Percentiles rank a stretch among this genome's conserved stretches.
phyloP scores from a whole-genome alignment of 2,329 filamentous ascomycete species.

The Tympanopsis confertula region DNA sequence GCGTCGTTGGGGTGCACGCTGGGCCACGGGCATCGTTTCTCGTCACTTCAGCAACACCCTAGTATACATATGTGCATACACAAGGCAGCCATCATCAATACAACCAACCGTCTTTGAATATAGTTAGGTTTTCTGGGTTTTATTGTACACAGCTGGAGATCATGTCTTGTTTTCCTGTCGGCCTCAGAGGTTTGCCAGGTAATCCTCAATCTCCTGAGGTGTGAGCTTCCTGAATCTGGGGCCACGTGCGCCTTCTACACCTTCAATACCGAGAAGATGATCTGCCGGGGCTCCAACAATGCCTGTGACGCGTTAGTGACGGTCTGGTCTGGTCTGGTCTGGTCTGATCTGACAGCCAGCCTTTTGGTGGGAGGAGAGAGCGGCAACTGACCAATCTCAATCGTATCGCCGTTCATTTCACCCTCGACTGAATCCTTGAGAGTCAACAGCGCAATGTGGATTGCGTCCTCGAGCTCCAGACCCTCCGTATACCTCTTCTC shows the following conservation, averaged over 20 bases:
- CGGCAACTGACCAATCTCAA: constrained; percentile 74
- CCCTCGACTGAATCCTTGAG: constrained; percentile 99
- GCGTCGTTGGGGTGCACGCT: constrained; percentile 13
- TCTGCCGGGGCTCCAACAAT: constrained; percentile 93
- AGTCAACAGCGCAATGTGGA: constrained; percentile 93
- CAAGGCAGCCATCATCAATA: neutral
- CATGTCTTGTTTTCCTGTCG: neutral
- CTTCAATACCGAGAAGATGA: constrained; percentile 82
- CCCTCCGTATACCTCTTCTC: constrained; percentile 99
- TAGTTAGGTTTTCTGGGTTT: no score
- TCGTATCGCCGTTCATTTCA: constrained; percentile 97
- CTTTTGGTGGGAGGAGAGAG: neutral
- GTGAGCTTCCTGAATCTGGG: constrained; percentile 88
- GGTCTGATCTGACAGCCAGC: constrained; percentile 1
- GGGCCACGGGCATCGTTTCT: constrained; percentile 17
- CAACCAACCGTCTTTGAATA: neutral
- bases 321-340: constrained; percentile 8
- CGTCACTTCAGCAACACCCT: constrained; percentile 7
- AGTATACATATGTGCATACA: neutral
- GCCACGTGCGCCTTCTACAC: constrained; percentile 72
- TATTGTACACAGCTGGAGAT: neutral
- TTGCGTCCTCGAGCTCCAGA: constrained; percentile 91
- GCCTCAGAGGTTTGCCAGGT: constrained; percentile 87
- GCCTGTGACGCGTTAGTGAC: constrained; percentile 38
- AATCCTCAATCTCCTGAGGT: constrained; percentile 98